Conservation (phyloP, 257 asterid species). For the Solanum chaucha region DNA sequence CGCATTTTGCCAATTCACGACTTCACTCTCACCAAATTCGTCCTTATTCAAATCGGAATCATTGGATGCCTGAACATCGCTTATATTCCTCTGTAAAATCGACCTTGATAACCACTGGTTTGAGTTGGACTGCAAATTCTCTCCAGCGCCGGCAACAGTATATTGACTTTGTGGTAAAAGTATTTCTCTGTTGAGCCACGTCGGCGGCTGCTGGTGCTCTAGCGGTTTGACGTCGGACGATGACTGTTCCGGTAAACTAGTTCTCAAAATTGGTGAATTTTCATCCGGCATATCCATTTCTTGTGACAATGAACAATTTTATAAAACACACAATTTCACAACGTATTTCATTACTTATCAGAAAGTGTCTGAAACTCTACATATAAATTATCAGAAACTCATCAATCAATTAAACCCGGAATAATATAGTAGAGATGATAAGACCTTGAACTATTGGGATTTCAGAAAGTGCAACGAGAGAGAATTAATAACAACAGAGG, state of each 20-base stretch:
- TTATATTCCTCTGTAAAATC: slow-evolving; percentile 25
- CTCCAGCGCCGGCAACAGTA: slow-evolving; percentile 12
- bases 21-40: slow-evolving; percentile 14
- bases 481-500: not conserved
- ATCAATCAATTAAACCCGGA: not conserved
- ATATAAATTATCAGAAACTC: not conserved
- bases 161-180: slow-evolving; percentile 36
- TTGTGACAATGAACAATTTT: slow-evolving; percentile 23
- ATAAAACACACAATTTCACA: not conserved
- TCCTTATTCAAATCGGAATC: slow-evolving; percentile 23
- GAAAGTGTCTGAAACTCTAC: not conserved
- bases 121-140: slow-evolving; percentile 37
- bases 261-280: slow-evolving; percentile 16
- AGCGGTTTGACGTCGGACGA: slow-evolving; percentile 11
- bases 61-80: slow-evolving; percentile 27
- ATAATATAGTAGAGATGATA: not conserved
- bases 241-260: slow-evolving; percentile 14
- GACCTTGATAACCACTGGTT: slow-evolving; percentile 47
- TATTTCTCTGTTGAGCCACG: slow-evolving; percentile 54
- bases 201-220: slow-evolving; percentile 18
- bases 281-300: slow-evolving; percentile 47
- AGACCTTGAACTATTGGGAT: not conserved
- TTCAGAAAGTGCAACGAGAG: not conserved
- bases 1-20: slow-evolving; percentile 49
- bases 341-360: not conserved